Percentiles rank a stretch among this genome's conserved stretches.
Evolutionary conservation across 192 early-diverging fungal genomes (phyloP).

Genomic region (Phycomyces blakesleeanus): DNA sequence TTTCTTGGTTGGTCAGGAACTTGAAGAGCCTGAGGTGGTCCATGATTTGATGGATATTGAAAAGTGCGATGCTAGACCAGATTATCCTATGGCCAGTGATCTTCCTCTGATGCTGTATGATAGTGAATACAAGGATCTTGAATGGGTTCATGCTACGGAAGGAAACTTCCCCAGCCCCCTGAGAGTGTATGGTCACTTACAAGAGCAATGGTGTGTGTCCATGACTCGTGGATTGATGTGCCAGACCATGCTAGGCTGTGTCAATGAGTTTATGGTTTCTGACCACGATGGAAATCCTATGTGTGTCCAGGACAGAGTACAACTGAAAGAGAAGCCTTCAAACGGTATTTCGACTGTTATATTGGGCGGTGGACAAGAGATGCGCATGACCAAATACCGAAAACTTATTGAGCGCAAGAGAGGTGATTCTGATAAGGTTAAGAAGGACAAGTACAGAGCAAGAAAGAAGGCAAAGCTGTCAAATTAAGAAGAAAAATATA

Average conservation of each 20-base stretch:
- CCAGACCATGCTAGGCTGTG: conserved; percentile 26
- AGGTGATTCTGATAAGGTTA: conserved; percentile 29
- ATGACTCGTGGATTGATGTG: conserved; percentile 45
- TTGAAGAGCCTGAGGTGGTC: conserved; percentile 72
- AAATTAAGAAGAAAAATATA: neutral
- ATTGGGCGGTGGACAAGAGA: conserved; percentile 18
- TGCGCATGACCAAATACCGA: conserved; percentile 15
- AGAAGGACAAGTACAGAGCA: conserved; percentile 30
- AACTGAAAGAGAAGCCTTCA: neutral
- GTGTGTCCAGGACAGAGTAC: neutral
- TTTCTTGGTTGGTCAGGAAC: conserved; percentile 77
- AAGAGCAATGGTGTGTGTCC: conserved; percentile 46
- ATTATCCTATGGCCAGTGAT: conserved; percentile 89
- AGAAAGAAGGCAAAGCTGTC: conserved; percentile 3
- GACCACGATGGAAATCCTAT: neutral
- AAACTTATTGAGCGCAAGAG: conserved; percentile 13
- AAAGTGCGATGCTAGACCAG: conserved; percentile 65
- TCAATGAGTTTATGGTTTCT: neutral
- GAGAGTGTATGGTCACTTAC: conserved; percentile 42
- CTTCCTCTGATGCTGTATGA: conserved; percentile 88
- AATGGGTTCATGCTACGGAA: conserved; percentile 50
- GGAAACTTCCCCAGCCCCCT: conserved; percentile 30
- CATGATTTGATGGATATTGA: conserved; percentile 64
- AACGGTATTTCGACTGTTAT: neutral
- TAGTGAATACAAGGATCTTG: conserved; percentile 64